phyloP scores from a whole-genome alignment of 129 eudicot species.

The Deinandra increscens region DNA sequence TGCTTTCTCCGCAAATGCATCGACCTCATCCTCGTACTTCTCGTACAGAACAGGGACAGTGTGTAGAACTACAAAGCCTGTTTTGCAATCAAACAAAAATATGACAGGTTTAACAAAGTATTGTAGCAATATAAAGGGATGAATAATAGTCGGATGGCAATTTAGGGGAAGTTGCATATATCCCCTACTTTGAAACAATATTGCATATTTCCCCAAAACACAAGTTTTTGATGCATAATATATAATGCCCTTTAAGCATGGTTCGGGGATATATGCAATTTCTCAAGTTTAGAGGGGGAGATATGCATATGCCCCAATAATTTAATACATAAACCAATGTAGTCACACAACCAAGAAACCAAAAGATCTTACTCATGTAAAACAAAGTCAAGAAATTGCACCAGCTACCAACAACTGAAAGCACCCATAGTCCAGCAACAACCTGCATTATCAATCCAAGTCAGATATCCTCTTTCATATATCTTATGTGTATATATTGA shows the following conservation, averaged over 20 bases:
- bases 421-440: constrained; percentile 60
- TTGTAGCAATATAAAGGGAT: not conserved
- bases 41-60: constrained; percentile 74
- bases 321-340: not conserved
- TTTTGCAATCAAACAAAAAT: not conserved
- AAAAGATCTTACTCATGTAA: constrained; percentile 51
- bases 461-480: not conserved
- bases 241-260: too few relatives aligned
- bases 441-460: constrained; percentile 38
- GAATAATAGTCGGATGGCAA: not conserved
- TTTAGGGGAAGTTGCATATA: too few relatives aligned
- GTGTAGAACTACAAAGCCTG: constrained; percentile 66
- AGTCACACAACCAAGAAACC: not conserved
- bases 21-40: constrained; percentile 72
- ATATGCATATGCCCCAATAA: too few relatives aligned
- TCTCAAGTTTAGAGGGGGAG: too few relatives aligned
- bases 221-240: too few relatives aligned
- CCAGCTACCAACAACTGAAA: constrained; percentile 66
- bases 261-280: too few relatives aligned
- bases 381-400: constrained; percentile 80
- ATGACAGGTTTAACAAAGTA: too few relatives aligned
- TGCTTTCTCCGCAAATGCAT: constrained; percentile 63
- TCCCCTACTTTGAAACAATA: too few relatives aligned
- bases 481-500: not conserved
- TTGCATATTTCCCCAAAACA: too few relatives aligned